Evolutionary conservation across 805 yeast genomes (phyloP), one percentile per base, ranked within the genome.

Genomic region (Isabelozyma heimii): DNA sequence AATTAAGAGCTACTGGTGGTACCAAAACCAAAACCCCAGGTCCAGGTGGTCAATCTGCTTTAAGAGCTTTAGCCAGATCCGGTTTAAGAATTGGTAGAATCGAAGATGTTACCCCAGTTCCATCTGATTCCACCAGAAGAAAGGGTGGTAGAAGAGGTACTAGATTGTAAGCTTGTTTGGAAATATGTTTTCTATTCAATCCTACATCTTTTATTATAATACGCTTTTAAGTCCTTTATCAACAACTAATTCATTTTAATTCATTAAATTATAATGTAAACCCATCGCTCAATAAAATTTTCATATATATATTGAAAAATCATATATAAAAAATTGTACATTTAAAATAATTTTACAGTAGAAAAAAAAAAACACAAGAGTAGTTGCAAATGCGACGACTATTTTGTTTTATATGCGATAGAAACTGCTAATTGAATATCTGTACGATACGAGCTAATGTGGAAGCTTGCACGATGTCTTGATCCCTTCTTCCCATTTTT

Each of bases 131-230:
- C 71, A 95, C 99, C 79, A 94, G 99, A 88, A 89, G 92, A 90
- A 95, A 94, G 96, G 99, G 99, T 90, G 99, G 99, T 89, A 94
- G 99, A 85, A 91, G 99, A 87, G 99, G 99, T 92, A 92, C 99
- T 87, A 91, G 99, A 89, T 87, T 91, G 81, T 89, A 79, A 80
- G 65, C 65, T 50, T 39, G 8, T 37, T 40, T 8, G 35, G 28
- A 27, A 14, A 14, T 37, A 20, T 48, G 37, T 41, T 43, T 45
- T 40, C 35, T 13, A 15, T 40, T 37, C 24, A 44, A 46, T 33
- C 26, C 33, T 40, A 45, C 41, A 43, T 40, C 41, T 48, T 35
- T 46, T 42, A 43, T 47, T 49, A 30, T 30, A 30, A 30, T 30
- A 30, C 35, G 35, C n/a, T 30, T 30, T 30, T 30, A 30, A 30